Evolutionary conservation across 2,329 filamentous ascomycete genomes (phyloP), one percentile per base, ranked within the genome.

Genomic region (Magnaporthiopsis rhizophila): DNA sequence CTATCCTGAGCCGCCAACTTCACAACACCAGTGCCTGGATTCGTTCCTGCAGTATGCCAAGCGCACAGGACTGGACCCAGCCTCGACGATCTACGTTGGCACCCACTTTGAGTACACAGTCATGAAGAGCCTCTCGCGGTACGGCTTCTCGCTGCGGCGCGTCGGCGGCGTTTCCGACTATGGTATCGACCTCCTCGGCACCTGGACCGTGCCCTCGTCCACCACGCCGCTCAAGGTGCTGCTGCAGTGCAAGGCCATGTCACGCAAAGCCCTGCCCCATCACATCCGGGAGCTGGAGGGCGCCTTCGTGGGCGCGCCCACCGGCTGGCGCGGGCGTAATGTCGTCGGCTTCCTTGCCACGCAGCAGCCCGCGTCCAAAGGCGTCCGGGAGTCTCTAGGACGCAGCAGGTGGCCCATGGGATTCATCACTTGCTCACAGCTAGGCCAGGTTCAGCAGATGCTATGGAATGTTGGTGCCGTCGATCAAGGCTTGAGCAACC

Each of bases 21-120:
- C 75, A 30, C 77, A 84, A 59, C 90, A 93, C 73, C 77, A 85
- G 68, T 83, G 89, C 70, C 79, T 92, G 4, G 68, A 78, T 1
- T 84, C 86, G 0, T 94, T 92, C 72, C 74, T 89, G 34, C 77
- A 81, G 32, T 87, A 92, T 73, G 87, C 87, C 6, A 73, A 80
- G 26, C 82, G 83, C 62, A 81, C 77, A 0, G 79, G 81, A 0
- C 79, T 92, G 28, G 80, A 84, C 67, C 74, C 78, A 0, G 76
- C 73, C 5, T 86, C 83, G 21, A 86, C 85, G 0, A 81, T 86
- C 59, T 93, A 87, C 72, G 78, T 87, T 58, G 91, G 91, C 68
- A 94, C 90, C 0, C 84, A 84, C 72, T 94, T 90, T 77, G 91
- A 95, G 74, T 94, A 94, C 77, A 86, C 80, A 0, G 83, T 86